These are phyloP conservation scores for Rhynchosporium graminicola DNA, from an alignment of 2,329 filamentous ascomycete genomes.

Conservation along the genomic window DNA sequence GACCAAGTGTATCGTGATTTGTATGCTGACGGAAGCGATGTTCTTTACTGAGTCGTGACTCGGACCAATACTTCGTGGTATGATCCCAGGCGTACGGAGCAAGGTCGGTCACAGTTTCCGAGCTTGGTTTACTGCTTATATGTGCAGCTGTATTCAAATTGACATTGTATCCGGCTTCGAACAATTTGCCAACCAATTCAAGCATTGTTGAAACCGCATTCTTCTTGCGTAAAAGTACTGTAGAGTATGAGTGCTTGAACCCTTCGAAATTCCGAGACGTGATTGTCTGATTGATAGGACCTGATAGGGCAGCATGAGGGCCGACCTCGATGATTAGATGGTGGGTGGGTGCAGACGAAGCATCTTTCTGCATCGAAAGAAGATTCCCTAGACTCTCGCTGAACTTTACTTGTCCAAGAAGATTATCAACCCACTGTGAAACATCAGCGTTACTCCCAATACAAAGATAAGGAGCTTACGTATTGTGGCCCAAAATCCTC, in stretches of 20 bases:
- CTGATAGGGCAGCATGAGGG: constrained; percentile 41
- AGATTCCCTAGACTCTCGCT: background rate
- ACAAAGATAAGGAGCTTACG: background rate
- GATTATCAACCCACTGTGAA: background rate
- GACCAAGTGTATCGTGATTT: constrained; percentile 45
- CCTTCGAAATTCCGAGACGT: constrained; percentile 44
- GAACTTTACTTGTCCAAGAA: background rate
- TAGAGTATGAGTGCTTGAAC: background rate
- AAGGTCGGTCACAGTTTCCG: constrained; percentile 36
- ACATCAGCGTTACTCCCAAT: constrained; percentile 10
- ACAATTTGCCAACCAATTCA: background rate
- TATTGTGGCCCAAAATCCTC: no score
- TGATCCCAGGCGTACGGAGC: constrained; percentile 59
- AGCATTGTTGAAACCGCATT: background rate
- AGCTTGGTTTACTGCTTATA: constrained; percentile 44
- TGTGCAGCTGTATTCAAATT: background rate
- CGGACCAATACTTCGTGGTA: constrained; percentile 52
- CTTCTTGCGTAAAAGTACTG: background rate
- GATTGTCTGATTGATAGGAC: constrained; percentile 39
- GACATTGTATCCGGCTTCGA: background rate
- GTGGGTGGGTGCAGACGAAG: constrained; percentile 42
- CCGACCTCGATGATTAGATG: constrained; percentile 7
- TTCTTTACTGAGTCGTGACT: constrained; percentile 36
- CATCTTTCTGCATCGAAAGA: constrained; percentile 44
- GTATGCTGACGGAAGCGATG: constrained; percentile 46